Conservation (phyloP, 768 basidiomycete genomes). For the Pisolithus marmoratus region DNA sequence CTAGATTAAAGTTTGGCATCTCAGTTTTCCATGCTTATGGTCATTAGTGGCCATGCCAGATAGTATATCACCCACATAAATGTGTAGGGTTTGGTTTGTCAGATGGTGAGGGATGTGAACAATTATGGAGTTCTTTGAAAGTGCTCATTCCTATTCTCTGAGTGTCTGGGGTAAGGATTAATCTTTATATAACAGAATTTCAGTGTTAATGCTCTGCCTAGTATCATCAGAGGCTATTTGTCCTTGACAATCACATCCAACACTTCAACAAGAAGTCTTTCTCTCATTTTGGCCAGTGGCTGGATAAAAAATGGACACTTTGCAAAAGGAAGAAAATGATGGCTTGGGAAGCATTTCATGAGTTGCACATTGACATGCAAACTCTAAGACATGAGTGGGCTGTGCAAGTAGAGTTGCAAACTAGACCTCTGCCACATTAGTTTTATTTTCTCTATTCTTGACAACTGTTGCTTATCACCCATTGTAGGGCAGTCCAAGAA, state of each 20-base stretch:
- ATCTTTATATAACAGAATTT: not conserved
- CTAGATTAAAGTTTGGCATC: constrained; percentile 11
- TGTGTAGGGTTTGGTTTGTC: constrained; percentile 25
- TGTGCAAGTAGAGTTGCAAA: constrained; percentile 2
- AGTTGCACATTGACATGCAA: not conserved
- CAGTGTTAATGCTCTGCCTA: not conserved
- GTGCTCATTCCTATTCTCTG: constrained; percentile 14
- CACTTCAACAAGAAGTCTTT: not conserved
- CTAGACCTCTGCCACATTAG: not conserved
- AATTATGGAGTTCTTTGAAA: constrained; percentile 26
- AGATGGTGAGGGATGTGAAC: constrained; percentile 32
- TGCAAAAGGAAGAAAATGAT: not conserved
- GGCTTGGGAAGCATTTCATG: not conserved
- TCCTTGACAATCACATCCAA: constrained; percentile 5
- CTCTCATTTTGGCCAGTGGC: constrained; percentile 3
- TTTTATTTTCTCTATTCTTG: not conserved
- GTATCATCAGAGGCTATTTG: constrained; percentile 8
- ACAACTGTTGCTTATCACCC: not conserved
- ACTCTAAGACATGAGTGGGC: not conserved
- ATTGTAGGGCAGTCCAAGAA: not conserved
- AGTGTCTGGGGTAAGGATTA: constrained; percentile 14
- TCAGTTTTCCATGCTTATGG: constrained; percentile 33
- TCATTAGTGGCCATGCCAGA: constrained; percentile 31
- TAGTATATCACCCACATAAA: constrained; percentile 31
- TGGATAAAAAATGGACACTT: not conserved